Evolutionary conservation across 331 rosid genomes (phyloP), one percentile per base, ranked within the genome.

Genomic region (Pyracantha coccinea): DNA sequence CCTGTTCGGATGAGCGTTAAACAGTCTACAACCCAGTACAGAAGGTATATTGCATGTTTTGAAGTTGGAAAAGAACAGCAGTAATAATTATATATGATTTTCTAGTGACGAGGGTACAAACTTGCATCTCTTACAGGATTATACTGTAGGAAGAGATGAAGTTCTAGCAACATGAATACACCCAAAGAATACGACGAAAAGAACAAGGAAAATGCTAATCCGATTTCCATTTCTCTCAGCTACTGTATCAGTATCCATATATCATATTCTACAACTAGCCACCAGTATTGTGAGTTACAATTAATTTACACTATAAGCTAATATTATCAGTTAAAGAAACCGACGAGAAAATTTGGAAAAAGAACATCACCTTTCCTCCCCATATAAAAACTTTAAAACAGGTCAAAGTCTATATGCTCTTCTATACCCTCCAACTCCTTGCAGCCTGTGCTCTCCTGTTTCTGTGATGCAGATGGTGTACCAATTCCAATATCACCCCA

Each of bases 391-490:
- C 63, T 72, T 89, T 94, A 94, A 86, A 94, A 92, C 85, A 92
- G 82, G 74, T 89, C 91, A 85, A 94, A 94, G 83, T 85, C 92
- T 79, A 80, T 77, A 66, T 86, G 80, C 75, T 84, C 94, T 68
- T 84, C 89, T 67, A 80, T 75, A 75, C 83, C 88, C 75, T 88
- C 91, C 71, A 83, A 78, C 52, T 83, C 93, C 85, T 79, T 74
- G 72, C 77, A 76, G 17, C 55, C 55, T 3, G 55, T 6, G 71
- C 78, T 79, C 76, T 88, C 96, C 85, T 83, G 88, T 31, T 84
- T 87, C 86, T 85, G 86, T 35, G 77, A 70, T 29, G 70, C 83
- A 70, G 75, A 19, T 15, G 79, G 59, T 66, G 84, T 79, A 70
- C 82, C 69, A 60, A 67, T 78, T 80, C 86, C 98, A 31, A 82